Evolutionary conservation across 345 rosid genomes (phyloP).

Genomic region (Euphorbia pulcherrima): DNA sequence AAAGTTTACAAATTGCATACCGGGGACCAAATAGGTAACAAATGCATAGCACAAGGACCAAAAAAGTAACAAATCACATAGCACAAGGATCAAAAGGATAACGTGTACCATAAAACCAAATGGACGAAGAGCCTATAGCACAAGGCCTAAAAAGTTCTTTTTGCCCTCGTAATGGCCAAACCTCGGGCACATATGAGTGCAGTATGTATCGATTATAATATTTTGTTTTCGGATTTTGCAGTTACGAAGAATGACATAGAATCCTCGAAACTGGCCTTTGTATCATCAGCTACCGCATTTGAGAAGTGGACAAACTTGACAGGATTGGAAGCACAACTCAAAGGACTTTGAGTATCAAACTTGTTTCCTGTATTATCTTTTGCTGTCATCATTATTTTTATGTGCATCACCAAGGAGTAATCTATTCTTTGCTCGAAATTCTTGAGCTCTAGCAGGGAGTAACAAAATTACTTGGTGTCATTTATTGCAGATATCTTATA

Average conservation of each 20-base stretch:
- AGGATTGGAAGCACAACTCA: conserved; percentile 61
- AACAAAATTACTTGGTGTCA: not conserved
- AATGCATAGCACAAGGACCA: too few relatives aligned
- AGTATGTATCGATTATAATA: too few relatives aligned
- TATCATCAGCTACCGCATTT: conserved; percentile 71
- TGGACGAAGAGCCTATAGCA: too few relatives aligned
- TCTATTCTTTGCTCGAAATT: conserved; percentile 13
- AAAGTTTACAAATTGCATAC: too few relatives aligned
- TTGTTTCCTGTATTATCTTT: not conserved
- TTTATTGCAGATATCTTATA: not conserved
- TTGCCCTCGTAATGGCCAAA: too few relatives aligned
- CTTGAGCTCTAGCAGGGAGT: conserved; percentile 21
- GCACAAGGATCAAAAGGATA: too few relatives aligned
- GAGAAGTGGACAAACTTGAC: conserved; percentile 78
- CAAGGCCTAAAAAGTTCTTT: too few relatives aligned
- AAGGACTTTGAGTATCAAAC: conserved; percentile 44
- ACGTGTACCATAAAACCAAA: too few relatives aligned
- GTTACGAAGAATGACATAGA: conserved; percentile 64
- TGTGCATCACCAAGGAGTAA: conserved; percentile 5
- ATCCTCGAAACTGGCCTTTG: conserved; percentile 72
- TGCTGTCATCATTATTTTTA: not conserved
- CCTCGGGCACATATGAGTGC: too few relatives aligned
- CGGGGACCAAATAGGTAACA: too few relatives aligned
- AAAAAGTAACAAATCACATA: too few relatives aligned
- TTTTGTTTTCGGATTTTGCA: conserved; percentile 27